A percentile compares a stretch with the other conserved stretches of the same genome.
Evolutionary conservation across 176 grass and related monocot species (phyloP).

Genomic region (Elymus sibiricus): DNA sequence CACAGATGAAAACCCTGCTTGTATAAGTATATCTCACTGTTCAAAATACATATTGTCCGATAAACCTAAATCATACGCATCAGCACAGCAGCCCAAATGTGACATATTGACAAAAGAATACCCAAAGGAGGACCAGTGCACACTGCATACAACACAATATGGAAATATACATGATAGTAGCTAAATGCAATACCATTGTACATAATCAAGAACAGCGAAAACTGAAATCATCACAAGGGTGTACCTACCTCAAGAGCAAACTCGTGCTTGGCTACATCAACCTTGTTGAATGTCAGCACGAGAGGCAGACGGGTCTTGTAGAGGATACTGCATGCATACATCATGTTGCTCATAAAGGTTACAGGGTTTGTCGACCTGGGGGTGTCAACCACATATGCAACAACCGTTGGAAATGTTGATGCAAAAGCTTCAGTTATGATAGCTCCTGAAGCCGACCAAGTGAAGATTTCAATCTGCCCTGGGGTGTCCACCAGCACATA

Average conservation of each 20-base stretch:
- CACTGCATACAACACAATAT: background rate
- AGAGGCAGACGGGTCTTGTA: slow-evolving; percentile 92
- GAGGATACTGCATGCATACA: slow-evolving; percentile 94
- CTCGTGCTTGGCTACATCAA: slow-evolving; percentile 87
- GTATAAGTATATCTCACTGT: background rate
- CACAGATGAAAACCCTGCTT: background rate
- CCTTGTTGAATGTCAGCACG: slow-evolving; percentile 83
- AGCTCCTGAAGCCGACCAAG: slow-evolving; percentile 97
- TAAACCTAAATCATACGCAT: background rate
- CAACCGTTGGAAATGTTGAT: slow-evolving; percentile 87
- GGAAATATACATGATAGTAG: background rate
- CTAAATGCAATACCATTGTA: background rate
- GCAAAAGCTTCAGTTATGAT: slow-evolving; percentile 97
- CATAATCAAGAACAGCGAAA: background rate
- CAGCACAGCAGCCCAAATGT: background rate
- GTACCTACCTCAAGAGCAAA: slow-evolving; percentile 68
- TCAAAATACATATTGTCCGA: background rate
- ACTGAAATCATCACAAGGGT: background rate
- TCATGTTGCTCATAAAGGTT: slow-evolving; percentile 98
- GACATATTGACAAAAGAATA: background rate
- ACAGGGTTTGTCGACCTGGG: slow-evolving; percentile 80
- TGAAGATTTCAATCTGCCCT: slow-evolving; percentile 99
- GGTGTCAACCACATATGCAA: slow-evolving; percentile 90
- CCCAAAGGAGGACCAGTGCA: background rate
- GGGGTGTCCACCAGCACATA: slow-evolving; percentile 94